These are phyloP conservation scores for Cryomyces minteri DNA, from an alignment of 495 filamentous ascomycete genomes.

Conservation along the genomic window DNA sequence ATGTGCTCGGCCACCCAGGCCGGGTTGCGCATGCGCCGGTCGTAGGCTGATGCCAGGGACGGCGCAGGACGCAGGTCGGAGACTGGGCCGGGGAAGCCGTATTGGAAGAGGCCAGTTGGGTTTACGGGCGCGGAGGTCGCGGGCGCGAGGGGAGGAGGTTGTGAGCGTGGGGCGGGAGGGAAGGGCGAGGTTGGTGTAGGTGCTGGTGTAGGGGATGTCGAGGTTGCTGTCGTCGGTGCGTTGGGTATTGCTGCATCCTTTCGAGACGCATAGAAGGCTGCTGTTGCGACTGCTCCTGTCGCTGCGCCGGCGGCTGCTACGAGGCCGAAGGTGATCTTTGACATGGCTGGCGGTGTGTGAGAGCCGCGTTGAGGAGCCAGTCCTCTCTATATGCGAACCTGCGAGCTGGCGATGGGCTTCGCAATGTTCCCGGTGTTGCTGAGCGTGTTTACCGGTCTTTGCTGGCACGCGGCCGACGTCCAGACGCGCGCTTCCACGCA, in stretches of 20 bases:
- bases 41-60: slow-evolving; percentile 68
- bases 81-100: slow-evolving; percentile 88
- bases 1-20: slow-evolving; percentile 96
- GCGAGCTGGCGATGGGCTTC: no score
- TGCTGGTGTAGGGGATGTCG: slow-evolving; percentile 25
- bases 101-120: slow-evolving; percentile 80
- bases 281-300: slow-evolving; percentile 70
- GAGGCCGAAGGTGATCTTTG: slow-evolving; percentile 50
- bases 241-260: slow-evolving; percentile 20
- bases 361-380: no score
- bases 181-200: slow-evolving; percentile 10
- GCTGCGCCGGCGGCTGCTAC: slow-evolving; percentile 81
- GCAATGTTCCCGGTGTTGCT: no score
- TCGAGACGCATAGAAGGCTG: slow-evolving; percentile 53
- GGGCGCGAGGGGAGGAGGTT: slow-evolving; percentile 16
- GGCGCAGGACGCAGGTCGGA: slow-evolving; percentile 58
- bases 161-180: slow-evolving; percentile 11
- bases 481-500: no score
- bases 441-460: no score
- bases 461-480: no score
- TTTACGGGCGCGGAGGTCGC: slow-evolving; percentile 41
- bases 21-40: slow-evolving; percentile 82
- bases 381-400: no score
- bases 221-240: slow-evolving; percentile 22
- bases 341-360: slow-evolving; percentile 14